Evolutionary conservation across 78 protist genomes (phyloP).

Genomic region (Diacronema lutheri): DNA sequence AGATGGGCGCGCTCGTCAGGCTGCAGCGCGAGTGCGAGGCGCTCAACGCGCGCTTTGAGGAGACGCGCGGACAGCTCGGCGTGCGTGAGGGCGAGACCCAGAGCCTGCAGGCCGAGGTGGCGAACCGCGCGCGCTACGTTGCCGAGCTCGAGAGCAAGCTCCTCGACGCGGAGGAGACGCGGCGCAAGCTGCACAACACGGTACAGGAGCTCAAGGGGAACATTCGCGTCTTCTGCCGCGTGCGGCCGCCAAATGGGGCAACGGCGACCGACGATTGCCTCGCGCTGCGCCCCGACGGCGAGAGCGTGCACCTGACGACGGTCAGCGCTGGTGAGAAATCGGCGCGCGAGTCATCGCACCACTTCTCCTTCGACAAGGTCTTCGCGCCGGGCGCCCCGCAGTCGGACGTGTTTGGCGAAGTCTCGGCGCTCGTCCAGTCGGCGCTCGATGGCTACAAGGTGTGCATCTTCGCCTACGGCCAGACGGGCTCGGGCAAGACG

Average conservation of each 20-base stretch:
- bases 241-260: conserved; percentile 44
- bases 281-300: neutral
- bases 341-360: neutral
- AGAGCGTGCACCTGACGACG: too few species aligned
- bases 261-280: neutral
- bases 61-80: too few species aligned
- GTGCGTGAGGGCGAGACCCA: too few species aligned
- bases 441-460: conserved; percentile 48
- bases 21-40: too few species aligned
- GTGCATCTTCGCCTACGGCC: conserved; percentile 55
- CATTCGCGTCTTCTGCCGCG: conserved; percentile 80
- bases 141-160: neutral
- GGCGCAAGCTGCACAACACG: conserved; percentile 32
- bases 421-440: conserved; percentile 4
- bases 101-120: too few species aligned
- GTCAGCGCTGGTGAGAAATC: too few species aligned
- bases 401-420: conserved; percentile 52
- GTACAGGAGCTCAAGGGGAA: conserved; percentile 78
- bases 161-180: neutral
- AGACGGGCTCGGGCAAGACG: conserved; percentile 52
- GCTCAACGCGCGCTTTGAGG: too few species aligned
- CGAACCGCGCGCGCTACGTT: neutral
- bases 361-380: conserved; percentile 68
- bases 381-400: conserved; percentile 45
- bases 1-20: neutral